Percentiles rank a stretch among this genome's conserved stretches.
These are phyloP conservation scores for Komagataella mondaviorum DNA, from an alignment of 805 yeast species.

Conservation along the genomic window DNA sequence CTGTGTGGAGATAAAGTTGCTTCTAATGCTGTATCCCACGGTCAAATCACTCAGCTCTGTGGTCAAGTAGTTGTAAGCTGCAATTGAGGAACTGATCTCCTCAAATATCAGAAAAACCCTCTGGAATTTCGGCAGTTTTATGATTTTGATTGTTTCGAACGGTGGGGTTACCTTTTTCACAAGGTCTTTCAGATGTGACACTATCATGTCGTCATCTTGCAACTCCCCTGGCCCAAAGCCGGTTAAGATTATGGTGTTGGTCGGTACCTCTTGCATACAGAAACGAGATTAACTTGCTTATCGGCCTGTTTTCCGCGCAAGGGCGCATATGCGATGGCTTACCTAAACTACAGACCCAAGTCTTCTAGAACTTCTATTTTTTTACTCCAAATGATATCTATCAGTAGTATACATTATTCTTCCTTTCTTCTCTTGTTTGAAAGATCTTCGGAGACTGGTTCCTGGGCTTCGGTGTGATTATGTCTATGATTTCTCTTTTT, in stretches of 20 bases:
- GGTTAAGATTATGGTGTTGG: neutral
- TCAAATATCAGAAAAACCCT: constrained; percentile 15
- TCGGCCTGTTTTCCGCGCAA: neutral
- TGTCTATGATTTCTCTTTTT: neutral
- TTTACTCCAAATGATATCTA: neutral
- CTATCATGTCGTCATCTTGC: constrained; percentile 9
- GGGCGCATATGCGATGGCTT: neutral
- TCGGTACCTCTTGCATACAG: constrained; percentile 2
- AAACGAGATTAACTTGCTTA: neutral
- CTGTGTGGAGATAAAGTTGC: constrained; percentile 1
- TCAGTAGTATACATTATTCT: neutral
- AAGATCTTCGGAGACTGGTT: constrained; percentile 1
- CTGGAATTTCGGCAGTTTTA: constrained; percentile 12
- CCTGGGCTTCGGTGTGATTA: neutral
- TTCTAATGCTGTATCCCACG: neutral
- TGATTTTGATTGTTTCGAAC: constrained; percentile 7
- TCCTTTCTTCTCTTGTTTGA: neutral
- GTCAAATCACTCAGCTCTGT: neutral
- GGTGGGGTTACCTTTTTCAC: constrained; percentile 6
- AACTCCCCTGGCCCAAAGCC: neutral
- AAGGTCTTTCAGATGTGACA: constrained; percentile 7
- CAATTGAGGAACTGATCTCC: constrained; percentile 5
- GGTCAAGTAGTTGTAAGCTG: neutral
- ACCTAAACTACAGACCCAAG: neutral
- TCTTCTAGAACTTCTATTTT: neutral